Evolutionary conservation across 2,329 filamentous ascomycete species (phyloP), one percentile per base, ranked within the genome.

Genomic region (Paracoccidioides brasiliensis): DNA sequence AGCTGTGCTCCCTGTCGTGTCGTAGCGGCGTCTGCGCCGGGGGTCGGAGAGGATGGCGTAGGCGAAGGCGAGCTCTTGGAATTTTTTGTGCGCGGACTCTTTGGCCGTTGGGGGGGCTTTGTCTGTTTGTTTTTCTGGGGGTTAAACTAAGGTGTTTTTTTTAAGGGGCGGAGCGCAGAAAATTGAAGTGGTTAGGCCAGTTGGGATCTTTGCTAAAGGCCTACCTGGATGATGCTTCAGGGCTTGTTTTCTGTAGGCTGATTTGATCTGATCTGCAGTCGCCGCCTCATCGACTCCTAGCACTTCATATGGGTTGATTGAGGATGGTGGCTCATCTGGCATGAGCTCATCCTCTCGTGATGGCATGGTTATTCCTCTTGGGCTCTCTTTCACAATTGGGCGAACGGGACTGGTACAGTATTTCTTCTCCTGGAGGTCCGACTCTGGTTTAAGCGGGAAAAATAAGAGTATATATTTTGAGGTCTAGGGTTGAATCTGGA

Each of bases 1-100:
- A 9, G 87, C 82, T 0, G 90, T 97, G 55, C 86, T 93, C 55
- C 93, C 93, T 0, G 91, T 97, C 54, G 80, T 78, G 67, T 98
- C 91, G 74, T 95, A 98, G 57, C 88, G 86, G 63, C 83, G 83
- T 62, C 93, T 86, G 54, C 93, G 83, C 22, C 78, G 77, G 28
- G 85, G 78, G 63, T 96, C 88, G 37, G 88, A 95, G 40, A 98
- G 86, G 52, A 98, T 81, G 38, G 90, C 91, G 67, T 97, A 95
- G 53, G 93, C 91, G 65, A 96, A 91, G 30, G 91, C 91, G 63
- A 98, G 83, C 63, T 86, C 78, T 71, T 98, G 93, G 70, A 98
- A 98, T 54, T 80, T 85, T 58, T 78, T 77, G 63, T 95, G 85
- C 1, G 93, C 91, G 44, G 79, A 74, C 32, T 83, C 78, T 66